A percentile compares a stretch with the other conserved stretches of the same genome.
Conservation (phyloP, 2,329 filamentous ascomycete species). For the Nigrospora oryzae region DNA sequence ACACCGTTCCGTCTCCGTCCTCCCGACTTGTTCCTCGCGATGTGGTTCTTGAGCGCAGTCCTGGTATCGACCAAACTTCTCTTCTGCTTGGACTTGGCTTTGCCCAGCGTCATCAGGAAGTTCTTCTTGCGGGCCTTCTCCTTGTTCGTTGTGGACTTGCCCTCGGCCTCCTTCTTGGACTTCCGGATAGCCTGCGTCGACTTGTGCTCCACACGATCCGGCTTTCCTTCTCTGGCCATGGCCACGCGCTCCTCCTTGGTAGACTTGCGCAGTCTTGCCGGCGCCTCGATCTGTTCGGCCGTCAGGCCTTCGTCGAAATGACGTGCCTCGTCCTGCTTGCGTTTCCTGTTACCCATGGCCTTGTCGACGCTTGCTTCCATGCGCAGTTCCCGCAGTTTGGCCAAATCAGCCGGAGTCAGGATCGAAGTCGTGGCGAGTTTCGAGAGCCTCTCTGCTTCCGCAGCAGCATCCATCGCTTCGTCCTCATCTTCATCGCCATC, state of each 20-base stretch:
- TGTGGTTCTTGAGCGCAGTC: constrained; percentile 72
- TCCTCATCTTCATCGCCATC: constrained; percentile 20
- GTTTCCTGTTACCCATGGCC: constrained; percentile 39
- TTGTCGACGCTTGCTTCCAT: constrained; percentile 64
- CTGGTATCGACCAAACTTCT: constrained; percentile 80
- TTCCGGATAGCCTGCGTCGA: constrained; percentile 76
- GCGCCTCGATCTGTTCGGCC: constrained; percentile 83
- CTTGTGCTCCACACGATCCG: constrained; percentile 71
- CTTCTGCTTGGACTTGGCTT: constrained; percentile 94
- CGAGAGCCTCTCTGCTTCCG: constrained; percentile 43
- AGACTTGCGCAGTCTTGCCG: constrained; percentile 70
- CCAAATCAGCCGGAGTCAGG: constrained; percentile 90
- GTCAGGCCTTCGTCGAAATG: constrained; percentile 86
- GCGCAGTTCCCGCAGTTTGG: constrained; percentile 85
- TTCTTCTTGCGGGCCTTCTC: constrained; percentile 98
- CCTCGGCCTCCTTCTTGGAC: constrained; percentile 78
- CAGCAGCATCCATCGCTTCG: constrained; percentile 17
- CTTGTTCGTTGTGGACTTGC: constrained; percentile 94
- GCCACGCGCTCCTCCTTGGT: constrained; percentile 88
- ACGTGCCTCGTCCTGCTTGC: constrained; percentile 42
- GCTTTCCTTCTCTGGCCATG: constrained; percentile 74
- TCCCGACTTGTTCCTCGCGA: constrained; percentile 75
- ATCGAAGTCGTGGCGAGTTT: constrained; percentile 89
- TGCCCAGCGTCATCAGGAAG: constrained; percentile 94
- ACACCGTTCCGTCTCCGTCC: constrained; percentile 67